These are phyloP conservation scores for Trichoderma polysporum DNA, from an alignment of 2,329 filamentous ascomycete species.

Conservation along the genomic window DNA sequence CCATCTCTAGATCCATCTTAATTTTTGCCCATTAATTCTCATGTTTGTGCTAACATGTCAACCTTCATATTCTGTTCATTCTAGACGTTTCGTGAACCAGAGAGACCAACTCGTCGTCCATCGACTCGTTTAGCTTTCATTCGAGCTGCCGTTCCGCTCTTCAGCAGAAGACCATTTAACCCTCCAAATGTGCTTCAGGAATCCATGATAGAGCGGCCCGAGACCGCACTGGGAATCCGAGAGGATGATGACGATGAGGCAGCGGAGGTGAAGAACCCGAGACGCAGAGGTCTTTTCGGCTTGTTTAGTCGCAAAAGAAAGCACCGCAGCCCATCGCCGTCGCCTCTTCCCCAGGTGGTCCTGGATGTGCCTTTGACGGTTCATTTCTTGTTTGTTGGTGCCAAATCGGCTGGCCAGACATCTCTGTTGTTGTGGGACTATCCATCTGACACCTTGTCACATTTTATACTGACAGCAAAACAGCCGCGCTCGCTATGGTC, in stretches of 20 bases:
- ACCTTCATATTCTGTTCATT: no score
- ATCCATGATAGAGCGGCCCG: constrained; percentile 15
- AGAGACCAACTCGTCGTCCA: constrained; percentile 23
- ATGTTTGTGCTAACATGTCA: not conserved
- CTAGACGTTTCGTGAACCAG: constrained; percentile 17
- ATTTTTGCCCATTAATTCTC: not conserved
- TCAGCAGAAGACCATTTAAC: constrained; percentile 20
- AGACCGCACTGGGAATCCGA: constrained; percentile 21
- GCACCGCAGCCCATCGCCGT: constrained; percentile 22
- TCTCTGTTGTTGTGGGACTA: constrained; percentile 39
- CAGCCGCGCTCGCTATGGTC: constrained; percentile 40
- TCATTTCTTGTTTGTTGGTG: constrained; percentile 40
- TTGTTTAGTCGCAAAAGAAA: constrained; percentile 33
- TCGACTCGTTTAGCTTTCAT: constrained; percentile 32
- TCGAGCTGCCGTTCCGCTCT: constrained; percentile 30
- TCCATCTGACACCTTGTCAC: not conserved
- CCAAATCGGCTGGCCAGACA: constrained; percentile 36
- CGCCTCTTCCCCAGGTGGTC: constrained; percentile 15
- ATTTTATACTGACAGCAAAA: not conserved
- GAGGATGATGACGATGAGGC: constrained; percentile 10
- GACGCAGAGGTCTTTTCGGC: constrained; percentile 26
- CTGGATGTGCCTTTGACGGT: constrained; percentile 29
- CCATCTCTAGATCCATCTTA: not conserved
- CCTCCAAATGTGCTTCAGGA: not conserved
- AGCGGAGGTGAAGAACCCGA: constrained; percentile 16